A percentile compares a stretch with the other conserved stretches of the same genome.
phyloP scores from a whole-genome alignment of 805 yeast species.

The Nakazawaea siamensis region DNA sequence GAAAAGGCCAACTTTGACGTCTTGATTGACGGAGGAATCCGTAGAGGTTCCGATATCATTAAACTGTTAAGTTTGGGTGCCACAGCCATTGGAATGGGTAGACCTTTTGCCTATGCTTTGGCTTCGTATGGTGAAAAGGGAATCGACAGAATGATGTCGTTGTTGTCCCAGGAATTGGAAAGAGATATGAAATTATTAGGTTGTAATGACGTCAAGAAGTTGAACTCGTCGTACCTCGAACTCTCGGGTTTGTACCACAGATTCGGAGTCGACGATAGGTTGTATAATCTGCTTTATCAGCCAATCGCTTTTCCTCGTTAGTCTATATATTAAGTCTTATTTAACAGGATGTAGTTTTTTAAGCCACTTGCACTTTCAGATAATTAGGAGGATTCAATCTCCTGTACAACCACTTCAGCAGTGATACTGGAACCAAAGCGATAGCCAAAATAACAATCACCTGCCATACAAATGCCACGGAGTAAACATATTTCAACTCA shows the following conservation, averaged over 20 bases:
- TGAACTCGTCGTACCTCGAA: conserved; percentile 25
- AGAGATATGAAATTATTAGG: conserved; percentile 24
- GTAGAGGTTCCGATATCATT: conserved; percentile 70
- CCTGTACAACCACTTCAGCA: conserved; percentile 66
- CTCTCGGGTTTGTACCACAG: conserved; percentile 18
- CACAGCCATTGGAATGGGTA: conserved; percentile 35
- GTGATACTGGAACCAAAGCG: conserved; percentile 86
- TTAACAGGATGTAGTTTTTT: background rate
- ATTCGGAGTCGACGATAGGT: conserved; percentile 35
- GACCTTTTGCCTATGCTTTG: conserved; percentile 33
- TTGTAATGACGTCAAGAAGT: conserved; percentile 17
- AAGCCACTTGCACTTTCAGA: conserved; percentile 89
- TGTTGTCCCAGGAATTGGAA: conserved; percentile 20
- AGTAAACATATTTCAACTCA: conserved; percentile 54
- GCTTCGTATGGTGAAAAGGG: conserved; percentile 42
- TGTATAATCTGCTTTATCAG: conserved; percentile 28
- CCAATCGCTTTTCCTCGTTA: background rate
- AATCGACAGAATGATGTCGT: conserved; percentile 15
- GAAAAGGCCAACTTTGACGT: conserved; percentile 44
- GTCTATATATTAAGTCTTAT: background rate
- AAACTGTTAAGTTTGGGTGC: conserved; percentile 77
- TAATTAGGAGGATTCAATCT: conserved; percentile 87
- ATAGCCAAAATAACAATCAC: conserved; percentile 51
- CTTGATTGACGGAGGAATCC: conserved; percentile 69
- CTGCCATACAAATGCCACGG: conserved; percentile 64